Base-by-base conservation (phyloP, 305 asterid species). In the Petunia hybrid region DNA sequence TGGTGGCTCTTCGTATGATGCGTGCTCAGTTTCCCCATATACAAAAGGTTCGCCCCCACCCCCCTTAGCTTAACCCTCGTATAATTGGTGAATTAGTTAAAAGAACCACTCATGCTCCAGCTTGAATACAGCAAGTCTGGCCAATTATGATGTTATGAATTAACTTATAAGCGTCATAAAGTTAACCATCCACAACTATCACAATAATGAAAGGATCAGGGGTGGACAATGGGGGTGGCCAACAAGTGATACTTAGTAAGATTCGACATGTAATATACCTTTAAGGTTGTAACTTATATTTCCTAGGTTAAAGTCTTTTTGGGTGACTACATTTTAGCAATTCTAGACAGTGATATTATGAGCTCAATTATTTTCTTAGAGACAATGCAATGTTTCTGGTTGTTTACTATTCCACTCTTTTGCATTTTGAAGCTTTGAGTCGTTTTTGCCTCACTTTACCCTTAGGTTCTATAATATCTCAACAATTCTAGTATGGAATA, bases 1-100 rank as follows among this genome's bases (percentile, higher is more conserved):
- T 91, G 66, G 92, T 96, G 84, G 99, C 98, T 80, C 95, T 96
- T 87, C 97, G 81, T 43, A 96, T 94, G 90, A 96, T 96, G 98
- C 94, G 89, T 56, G 94, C 97, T 66, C 99, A 94, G 88, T 96
- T 96, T 81, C 98, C 99, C 83, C 89, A 39, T 43, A 82, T 87
- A 8, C 91, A 90, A 1, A 94, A 96, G 97, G 99, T 88, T 22
- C 31, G 31, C 31, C 31, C 31, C 31, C 31, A 22, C 31, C 31
- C 31, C 31, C 31, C 31, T 22, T 22, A 22, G 31, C 31, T 22
- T 22, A 22, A 22, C 31, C 31, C 31, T 22, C 31, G 9, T 65
- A 45, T 3, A 45, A 46, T 79, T 38, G 2, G 39, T 46, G 60
- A 45, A 10, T 9, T 46, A 0, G 42, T 70, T 45, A 8, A 70